Conservation (phyloP, 345 rosid species). For the Lagerstroemia speciosa region DNA sequence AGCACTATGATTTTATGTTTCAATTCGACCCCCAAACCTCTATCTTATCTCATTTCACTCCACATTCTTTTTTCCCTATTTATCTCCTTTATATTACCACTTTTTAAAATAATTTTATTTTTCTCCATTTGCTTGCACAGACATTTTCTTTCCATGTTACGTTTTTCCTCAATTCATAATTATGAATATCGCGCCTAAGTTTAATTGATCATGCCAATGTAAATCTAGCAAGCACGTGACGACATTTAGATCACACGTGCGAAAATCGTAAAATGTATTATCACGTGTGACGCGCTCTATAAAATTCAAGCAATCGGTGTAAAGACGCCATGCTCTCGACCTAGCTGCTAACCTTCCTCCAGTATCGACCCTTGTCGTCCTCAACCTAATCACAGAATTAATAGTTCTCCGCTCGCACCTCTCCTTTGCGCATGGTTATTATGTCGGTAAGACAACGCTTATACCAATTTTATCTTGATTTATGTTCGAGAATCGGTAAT, state of each 20-base stretch:
- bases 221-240: too few species aligned
- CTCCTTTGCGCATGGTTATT: too few species aligned
- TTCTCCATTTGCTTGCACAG: background rate
- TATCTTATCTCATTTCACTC: background rate
- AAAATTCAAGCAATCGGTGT: background rate
- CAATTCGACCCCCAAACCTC: background rate
- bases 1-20: background rate
- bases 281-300: background rate
- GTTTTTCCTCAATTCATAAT: too few species aligned
- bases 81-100: background rate
- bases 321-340: background rate
- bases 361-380: background rate
- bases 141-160: too few species aligned
- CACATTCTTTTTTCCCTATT: background rate
- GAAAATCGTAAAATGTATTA: background rate
- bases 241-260: background rate
- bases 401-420: background rate
- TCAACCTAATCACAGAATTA: background rate
- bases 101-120: too few species aligned
- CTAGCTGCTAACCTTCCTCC: background rate
- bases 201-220: too few species aligned
- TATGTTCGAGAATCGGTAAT: too few species aligned
- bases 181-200: too few species aligned
- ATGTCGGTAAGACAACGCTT: too few species aligned
- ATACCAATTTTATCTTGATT: too few species aligned